These are phyloP conservation scores for Theileria equi DNA, from an alignment of 169 alveolate species.

Conservation along the genomic window DNA sequence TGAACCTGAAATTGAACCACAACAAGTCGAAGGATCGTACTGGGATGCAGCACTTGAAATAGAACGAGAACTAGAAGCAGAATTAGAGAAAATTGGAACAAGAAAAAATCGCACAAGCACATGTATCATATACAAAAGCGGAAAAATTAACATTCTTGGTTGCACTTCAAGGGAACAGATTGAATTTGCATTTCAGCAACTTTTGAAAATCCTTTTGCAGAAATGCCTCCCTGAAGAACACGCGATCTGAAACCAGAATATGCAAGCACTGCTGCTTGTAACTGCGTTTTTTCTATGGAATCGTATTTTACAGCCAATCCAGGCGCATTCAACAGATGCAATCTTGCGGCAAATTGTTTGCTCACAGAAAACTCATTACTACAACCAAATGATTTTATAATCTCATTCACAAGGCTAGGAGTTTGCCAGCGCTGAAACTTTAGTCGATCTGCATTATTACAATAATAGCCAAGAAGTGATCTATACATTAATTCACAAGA, in stretches of 20 bases:
- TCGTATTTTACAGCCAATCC: slow-evolving; percentile 33
- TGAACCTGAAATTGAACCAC: too few relatives aligned
- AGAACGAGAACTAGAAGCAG: slow-evolving; percentile 48
- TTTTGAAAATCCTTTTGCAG: slow-evolving; percentile 19
- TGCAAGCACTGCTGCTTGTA: slow-evolving; percentile 46
- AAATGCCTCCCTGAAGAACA: slow-evolving; percentile 5
- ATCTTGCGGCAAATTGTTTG: slow-evolving; percentile 57
- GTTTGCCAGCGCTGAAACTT: slow-evolving; percentile 60
- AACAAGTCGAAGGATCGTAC: neutral
- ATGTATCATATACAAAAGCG: slow-evolving; percentile 55
- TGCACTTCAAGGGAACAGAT: slow-evolving; percentile 30
- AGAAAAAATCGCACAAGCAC: slow-evolving; percentile 13
- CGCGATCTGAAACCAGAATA: slow-evolving; percentile 51
- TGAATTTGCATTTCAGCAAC: slow-evolving; percentile 10
- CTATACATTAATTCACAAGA: slow-evolving; percentile 56
- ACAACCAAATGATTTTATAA: slow-evolving; percentile 43
- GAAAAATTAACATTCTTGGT: slow-evolving; percentile 52
- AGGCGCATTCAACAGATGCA: slow-evolving; percentile 57
- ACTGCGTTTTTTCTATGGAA: slow-evolving; percentile 26
- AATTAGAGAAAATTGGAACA: neutral
- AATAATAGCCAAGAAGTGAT: slow-evolving; percentile 46
- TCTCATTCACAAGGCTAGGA: slow-evolving; percentile 55
- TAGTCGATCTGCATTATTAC: slow-evolving; percentile 42
- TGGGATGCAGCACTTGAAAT: slow-evolving; percentile 53
- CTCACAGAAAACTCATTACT: slow-evolving; percentile 33